These are phyloP conservation scores for Lachnellula suecica DNA, from an alignment of 2,329 filamentous ascomycete genomes.

Conservation along the genomic window DNA sequence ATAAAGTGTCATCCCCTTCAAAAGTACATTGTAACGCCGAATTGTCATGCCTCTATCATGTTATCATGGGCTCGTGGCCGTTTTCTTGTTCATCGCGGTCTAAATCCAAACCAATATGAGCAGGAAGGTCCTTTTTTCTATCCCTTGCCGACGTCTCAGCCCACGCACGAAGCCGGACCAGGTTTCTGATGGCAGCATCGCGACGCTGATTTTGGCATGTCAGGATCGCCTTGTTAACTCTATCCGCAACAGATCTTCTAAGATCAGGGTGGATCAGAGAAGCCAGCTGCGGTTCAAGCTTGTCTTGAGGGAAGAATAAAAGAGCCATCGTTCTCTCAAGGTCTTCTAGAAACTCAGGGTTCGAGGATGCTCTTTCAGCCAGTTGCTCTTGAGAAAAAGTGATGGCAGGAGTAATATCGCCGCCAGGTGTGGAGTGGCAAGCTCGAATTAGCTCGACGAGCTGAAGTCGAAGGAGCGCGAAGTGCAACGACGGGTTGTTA, in stretches of 20 bases:
- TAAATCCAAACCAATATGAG: constrained; percentile 30
- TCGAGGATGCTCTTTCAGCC: constrained; percentile 80
- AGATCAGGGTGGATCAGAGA: constrained; percentile 77
- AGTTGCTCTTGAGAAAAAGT: constrained; percentile 86
- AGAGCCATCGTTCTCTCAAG: constrained; percentile 92
- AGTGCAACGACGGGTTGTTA: constrained; percentile 78
- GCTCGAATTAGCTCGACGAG: constrained; percentile 88
- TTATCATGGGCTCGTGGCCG: constrained; percentile 31
- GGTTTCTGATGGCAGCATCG: constrained; percentile 78
- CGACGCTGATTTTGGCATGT: constrained; percentile 68
- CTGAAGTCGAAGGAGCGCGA: constrained; percentile 84
- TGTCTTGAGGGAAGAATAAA: constrained; percentile 82
- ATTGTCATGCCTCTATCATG: constrained; percentile 16
- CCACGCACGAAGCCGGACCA: constrained; percentile 84
- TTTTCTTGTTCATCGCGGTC: constrained; percentile 24
- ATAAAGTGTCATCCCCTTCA: background rate
- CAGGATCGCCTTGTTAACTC: constrained; percentile 87
- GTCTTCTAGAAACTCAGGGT: constrained; percentile 78
- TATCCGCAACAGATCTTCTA: constrained; percentile 78
- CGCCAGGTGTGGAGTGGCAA: constrained; percentile 63
- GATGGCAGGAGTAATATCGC: constrained; percentile 73
- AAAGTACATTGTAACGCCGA: background rate
- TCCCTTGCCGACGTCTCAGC: constrained; percentile 55
- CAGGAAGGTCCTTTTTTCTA: constrained; percentile 33
- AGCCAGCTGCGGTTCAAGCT: constrained; percentile 72